Evolutionary conservation across 305 asterid genomes (phyloP).

Genomic region (Plantago rigida): DNA sequence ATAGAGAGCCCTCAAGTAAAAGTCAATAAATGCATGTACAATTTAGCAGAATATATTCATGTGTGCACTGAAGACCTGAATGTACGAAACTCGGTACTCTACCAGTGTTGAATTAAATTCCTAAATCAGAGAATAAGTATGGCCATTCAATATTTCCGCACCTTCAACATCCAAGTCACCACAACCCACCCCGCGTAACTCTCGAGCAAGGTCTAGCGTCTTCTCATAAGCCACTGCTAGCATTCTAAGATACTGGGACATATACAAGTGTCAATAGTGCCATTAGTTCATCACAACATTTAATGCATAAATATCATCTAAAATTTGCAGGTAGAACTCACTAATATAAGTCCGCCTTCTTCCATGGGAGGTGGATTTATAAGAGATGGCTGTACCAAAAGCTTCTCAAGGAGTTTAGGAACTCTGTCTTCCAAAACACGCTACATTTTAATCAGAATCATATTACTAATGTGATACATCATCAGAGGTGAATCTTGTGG

Average conservation of each 20-base stretch:
- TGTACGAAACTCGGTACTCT: conserved; percentile 8
- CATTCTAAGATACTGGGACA: conserved; percentile 79
- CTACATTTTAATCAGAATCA: conserved; percentile 37
- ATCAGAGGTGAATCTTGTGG: conserved; percentile 8
- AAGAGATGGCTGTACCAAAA: conserved; percentile 78
- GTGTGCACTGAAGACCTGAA: neutral
- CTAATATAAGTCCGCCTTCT: conserved; percentile 90
- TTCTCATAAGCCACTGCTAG: conserved; percentile 95
- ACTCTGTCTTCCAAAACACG: conserved; percentile 93
- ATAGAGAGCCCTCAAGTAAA: conserved; percentile 18
- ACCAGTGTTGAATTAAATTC: conserved; percentile 8
- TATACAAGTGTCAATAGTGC: conserved; percentile 30
- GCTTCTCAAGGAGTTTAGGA: conserved; percentile 85
- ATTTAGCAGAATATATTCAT: conserved; percentile 8
- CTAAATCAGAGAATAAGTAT: conserved; percentile 11
- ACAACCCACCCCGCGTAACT: conserved; percentile 79
- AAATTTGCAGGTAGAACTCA: conserved; percentile 38
- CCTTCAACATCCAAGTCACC: conserved; percentile 99
- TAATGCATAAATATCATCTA: conserved; percentile 14
- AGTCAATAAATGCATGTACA: conserved; percentile 5
- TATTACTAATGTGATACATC: conserved; percentile 13
- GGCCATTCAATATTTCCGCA: conserved; percentile 30
- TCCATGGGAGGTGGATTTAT: conserved; percentile 84
- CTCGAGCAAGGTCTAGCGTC: conserved; percentile 86
- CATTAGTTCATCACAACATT: neutral